phyloP scores from a whole-genome alignment of 331 rosid species.

The Erythrophleum ivorense region DNA sequence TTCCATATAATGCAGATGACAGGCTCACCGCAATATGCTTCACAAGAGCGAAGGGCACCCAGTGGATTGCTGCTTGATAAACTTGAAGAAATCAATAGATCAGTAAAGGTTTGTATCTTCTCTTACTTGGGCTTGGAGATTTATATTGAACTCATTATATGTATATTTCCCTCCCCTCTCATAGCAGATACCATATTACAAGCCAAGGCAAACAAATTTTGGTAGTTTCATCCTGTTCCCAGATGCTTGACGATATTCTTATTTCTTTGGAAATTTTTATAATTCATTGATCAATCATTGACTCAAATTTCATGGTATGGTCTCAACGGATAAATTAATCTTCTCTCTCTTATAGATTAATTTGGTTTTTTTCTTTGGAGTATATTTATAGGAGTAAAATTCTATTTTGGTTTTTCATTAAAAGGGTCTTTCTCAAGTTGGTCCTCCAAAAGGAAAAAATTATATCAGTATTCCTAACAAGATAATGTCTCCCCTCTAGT shows the following conservation, averaged over 20 bases:
- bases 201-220: conserved; percentile 2
- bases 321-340: conserved; percentile 13
- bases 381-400: neutral
- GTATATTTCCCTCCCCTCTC: neutral
- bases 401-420: neutral
- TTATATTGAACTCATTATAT: conserved; percentile 13
- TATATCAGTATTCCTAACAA: neutral
- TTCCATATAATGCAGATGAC: conserved; percentile 53
- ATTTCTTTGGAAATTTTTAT: conserved; percentile 15
- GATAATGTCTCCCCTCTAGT: neutral
- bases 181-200: neutral
- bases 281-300: conserved; percentile 7
- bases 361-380: neutral
- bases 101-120: conserved; percentile 73
- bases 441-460: neutral
- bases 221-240: conserved; percentile 18
- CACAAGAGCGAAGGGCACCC: conserved; percentile 59
- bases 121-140: conserved; percentile 6
- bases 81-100: conserved; percentile 83
- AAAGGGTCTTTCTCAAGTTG: neutral
- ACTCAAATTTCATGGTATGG: conserved; percentile 6
- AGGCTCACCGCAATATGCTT: conserved; percentile 54
- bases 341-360: neutral
- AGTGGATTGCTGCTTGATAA: conserved; percentile 71
- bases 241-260: neutral